Conservation (phyloP, 2,329 filamentous ascomycete genomes). For the Blastomyces silverae region DNA sequence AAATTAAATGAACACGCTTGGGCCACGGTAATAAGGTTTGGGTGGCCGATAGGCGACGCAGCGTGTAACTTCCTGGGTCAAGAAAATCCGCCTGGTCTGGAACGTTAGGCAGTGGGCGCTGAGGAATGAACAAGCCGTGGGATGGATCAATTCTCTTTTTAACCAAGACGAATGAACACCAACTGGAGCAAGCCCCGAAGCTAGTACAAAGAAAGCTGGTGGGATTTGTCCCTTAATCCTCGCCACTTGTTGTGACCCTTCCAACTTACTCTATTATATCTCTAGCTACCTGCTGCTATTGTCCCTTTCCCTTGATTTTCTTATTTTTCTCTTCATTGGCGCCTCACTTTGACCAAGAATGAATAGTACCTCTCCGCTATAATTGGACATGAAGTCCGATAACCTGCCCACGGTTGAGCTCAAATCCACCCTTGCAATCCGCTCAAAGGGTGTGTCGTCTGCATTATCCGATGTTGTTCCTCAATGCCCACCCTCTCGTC, state of each 20-base stretch:
- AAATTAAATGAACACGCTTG: neutral
- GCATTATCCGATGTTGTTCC: neutral
- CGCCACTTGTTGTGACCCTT: neutral
- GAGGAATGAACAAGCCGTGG: neutral
- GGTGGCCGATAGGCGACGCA: no score
- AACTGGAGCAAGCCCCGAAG: no score
- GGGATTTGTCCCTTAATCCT: neutral
- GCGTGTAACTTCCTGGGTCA: no score
- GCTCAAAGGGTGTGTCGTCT: neutral
- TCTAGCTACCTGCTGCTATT: neutral
- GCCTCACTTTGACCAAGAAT: neutral
- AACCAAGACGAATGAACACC: neutral
- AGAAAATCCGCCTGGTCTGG: neutral
- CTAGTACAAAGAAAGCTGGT: neutral
- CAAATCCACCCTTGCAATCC: conserved; percentile 1
- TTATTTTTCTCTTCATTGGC: neutral
- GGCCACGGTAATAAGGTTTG: neutral
- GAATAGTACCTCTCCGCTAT: neutral
- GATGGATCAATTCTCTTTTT: neutral
- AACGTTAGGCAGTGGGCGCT: neutral
- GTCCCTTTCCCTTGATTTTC: neutral
- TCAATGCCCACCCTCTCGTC: neutral
- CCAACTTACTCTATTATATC: neutral
- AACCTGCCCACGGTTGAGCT: neutral
- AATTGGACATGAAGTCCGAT: conserved; percentile 1